phyloP scores from a whole-genome alignment of 176 grass and related monocot species.

The Carex littledalei region DNA sequence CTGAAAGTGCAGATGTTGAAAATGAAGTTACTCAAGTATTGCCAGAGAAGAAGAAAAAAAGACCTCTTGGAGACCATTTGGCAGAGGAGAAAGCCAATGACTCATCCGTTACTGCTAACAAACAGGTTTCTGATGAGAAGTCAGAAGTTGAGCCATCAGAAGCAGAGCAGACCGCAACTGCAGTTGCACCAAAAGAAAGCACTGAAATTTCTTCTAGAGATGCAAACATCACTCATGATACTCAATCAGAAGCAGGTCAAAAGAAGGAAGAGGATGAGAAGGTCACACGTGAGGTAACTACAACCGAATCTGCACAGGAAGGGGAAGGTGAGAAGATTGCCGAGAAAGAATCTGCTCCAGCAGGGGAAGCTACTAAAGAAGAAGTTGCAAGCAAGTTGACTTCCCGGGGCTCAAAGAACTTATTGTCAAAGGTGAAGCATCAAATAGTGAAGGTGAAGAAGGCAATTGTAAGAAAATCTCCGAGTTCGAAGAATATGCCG shows the following conservation, averaged over 20 bases:
- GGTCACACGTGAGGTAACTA: not conserved
- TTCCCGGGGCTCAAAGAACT: constrained; percentile 26
- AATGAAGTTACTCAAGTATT: not conserved
- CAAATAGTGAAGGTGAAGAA: constrained; percentile 42
- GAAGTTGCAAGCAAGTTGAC: constrained; percentile 6
- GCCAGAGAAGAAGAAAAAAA: constrained; percentile 9
- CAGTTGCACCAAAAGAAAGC: not conserved
- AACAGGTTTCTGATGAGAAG: constrained; percentile 18
- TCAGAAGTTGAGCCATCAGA: not conserved
- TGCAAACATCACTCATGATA: not conserved
- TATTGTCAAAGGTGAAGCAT: constrained; percentile 41
- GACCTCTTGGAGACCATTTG: constrained; percentile 18
- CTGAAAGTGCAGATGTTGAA: not conserved
- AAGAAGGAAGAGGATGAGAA: constrained; percentile 2
- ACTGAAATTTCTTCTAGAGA: not conserved
- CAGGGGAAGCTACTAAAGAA: constrained; percentile 13
- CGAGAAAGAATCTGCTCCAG: constrained; percentile 7
- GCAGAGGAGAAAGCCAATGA: constrained; percentile 24
- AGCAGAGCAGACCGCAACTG: not conserved
- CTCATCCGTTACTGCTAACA: not conserved
- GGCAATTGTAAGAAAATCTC: constrained; percentile 27
- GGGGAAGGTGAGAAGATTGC: constrained; percentile 2
- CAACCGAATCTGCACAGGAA: not conserved
- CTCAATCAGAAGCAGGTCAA: not conserved
- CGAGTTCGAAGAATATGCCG: constrained; percentile 28